phyloP scores from a whole-genome alignment of 139 green algal genomes.

The Coccomyxa sp. region DNA sequence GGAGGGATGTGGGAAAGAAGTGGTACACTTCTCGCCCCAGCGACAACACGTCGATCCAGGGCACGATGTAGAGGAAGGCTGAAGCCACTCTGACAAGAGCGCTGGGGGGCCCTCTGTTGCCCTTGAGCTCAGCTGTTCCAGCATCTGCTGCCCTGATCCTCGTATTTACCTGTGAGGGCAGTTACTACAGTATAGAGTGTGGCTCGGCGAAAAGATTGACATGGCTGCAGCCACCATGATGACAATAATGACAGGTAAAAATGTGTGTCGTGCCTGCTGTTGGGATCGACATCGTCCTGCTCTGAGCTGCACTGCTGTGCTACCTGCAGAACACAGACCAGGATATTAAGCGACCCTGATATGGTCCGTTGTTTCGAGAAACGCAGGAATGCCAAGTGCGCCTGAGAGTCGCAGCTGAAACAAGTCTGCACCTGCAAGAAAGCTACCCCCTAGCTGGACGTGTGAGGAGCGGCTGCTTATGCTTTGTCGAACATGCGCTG shows the following conservation, averaged over 20 bases:
- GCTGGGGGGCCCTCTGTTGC: neutral
- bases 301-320: neutral
- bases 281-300: neutral
- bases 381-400: too few species aligned
- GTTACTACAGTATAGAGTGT: neutral
- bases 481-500: too few species aligned
- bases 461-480: too few species aligned
- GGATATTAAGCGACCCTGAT: too few species aligned
- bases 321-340: too few species aligned
- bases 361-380: too few species aligned
- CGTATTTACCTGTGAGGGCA: neutral
- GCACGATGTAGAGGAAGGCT: slow-evolving; percentile 62
- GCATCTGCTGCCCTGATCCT: neutral
- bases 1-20: slow-evolving; percentile 35
- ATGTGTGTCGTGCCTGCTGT: neutral
- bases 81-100: slow-evolving; percentile 23
- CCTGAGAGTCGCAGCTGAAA: too few species aligned
- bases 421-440: too few species aligned
- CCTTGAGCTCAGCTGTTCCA: neutral
- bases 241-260: neutral
- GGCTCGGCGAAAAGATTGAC: too few species aligned
- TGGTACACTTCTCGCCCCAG: slow-evolving; percentile 40
- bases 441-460: too few species aligned
- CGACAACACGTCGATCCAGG: slow-evolving; percentile 58
- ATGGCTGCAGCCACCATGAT: too few species aligned